Evolutionary conservation across 2,329 filamentous ascomycete species (phyloP).

Genomic region (Neoscytalidium dimidiatum): DNA sequence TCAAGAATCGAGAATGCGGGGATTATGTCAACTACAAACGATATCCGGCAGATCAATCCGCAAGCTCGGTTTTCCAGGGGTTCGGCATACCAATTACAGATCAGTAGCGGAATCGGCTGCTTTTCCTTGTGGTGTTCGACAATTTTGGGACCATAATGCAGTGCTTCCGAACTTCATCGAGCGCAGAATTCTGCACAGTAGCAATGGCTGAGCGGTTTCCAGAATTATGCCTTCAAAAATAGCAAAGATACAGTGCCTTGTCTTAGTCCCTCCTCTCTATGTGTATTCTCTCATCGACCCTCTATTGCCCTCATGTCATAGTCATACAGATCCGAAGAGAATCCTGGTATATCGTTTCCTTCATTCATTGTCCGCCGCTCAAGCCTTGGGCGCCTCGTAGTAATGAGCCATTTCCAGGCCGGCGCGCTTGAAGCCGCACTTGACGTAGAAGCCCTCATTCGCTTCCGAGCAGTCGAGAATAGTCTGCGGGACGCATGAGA

Average conservation of each 20-base stretch:
- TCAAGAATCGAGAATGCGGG: no score
- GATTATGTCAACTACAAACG: no score
- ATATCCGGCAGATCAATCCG: no score
- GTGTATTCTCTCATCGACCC: not conserved
- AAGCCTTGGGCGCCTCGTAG: constrained; percentile 50
- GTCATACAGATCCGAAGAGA: not conserved
- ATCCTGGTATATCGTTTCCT: not conserved
- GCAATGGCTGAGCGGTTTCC: no score
- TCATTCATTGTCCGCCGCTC: not conserved
- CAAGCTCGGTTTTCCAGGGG: no score
- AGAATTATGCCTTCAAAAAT: not conserved
- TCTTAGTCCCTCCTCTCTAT: not conserved
- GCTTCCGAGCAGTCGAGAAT: constrained; percentile 95
- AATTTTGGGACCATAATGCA: no score
- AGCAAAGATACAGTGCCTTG: not conserved
- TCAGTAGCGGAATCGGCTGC: no score
- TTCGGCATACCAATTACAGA: no score
- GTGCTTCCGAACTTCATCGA: no score
- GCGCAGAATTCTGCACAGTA: no score
- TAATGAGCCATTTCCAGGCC: constrained; percentile 98
- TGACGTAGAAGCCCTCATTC: constrained; percentile 97
- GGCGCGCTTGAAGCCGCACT: constrained; percentile 91
- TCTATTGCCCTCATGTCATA: constrained; percentile 4
- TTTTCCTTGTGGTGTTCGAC: no score
- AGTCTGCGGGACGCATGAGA: constrained; percentile 54